Base-by-base conservation (phyloP, 345 rosid genomes). In the Citrus medica region DNA sequence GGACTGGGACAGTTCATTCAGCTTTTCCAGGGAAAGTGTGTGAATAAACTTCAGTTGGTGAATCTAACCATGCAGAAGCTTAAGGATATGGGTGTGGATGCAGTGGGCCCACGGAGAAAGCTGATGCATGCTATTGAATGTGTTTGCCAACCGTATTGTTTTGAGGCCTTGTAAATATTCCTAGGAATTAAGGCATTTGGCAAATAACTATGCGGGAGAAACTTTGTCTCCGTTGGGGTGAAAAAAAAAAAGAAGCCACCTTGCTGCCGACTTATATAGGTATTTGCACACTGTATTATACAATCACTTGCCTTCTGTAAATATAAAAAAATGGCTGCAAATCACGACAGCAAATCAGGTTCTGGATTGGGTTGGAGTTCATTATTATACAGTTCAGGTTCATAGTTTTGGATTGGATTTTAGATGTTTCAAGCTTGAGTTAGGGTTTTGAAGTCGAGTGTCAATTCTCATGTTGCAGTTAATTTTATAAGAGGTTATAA, bases 41-140 rank as follows among this genome's bases (percentile, higher is more conserved):
- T 92, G 77, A 84, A 73, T 40, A 89, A 94, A 79, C 92, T 89
- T 84, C 94, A 91, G 82, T 75, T 96, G 85, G 95, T 91, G 77
- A 90, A 86, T 82, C 78, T 96, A 76, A 92, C 90, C 58, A 96
- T 94, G 99, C 86, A 91, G 87, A 94, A 96, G 88, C 95, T 96
- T 16, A 96, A 94, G 82, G 93, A 94, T 48, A 96, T 96, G 99
- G 99, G 99, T 74, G 95, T 92, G 21, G 81, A 86, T 76, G 97
- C 97, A 2, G 97, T 96, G 22, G 98, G 98, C 7, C 98, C 98
- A 0, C 89, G 98, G 83, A 90, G 99, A 82, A 96, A 96, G 84
- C 83, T 96, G 82, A 90, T 96, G 85, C 99, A 96, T 71, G 98
- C 97, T 4, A 92, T 94, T n/a, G 88, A 87, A 63, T 94, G 98